A percentile compares a stretch with the other conserved stretches of the same genome.
Evolutionary conservation across 2,329 filamentous ascomycete genomes (phyloP).

Genomic region (Macroventuria anomochaeta): DNA sequence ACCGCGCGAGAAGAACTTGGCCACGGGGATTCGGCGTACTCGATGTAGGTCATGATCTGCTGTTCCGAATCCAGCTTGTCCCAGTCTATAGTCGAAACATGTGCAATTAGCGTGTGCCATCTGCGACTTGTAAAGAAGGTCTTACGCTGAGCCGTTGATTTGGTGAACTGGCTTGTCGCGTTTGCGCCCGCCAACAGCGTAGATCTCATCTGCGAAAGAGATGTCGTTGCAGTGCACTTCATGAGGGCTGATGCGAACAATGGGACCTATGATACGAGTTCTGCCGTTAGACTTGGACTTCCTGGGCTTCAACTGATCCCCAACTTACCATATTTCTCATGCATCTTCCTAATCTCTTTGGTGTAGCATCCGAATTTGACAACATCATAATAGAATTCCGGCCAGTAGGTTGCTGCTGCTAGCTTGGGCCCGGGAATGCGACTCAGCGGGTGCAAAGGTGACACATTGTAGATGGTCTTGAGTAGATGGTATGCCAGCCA

Average conservation of each 20-base stretch:
- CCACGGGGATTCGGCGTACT: slow-evolving; percentile 38
- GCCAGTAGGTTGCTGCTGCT: slow-evolving; percentile 44
- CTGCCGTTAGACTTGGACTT: not conserved
- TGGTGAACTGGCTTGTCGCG: slow-evolving; percentile 36
- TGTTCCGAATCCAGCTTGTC: slow-evolving; percentile 32
- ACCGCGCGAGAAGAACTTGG: slow-evolving; percentile 47
- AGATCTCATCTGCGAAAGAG: slow-evolving; percentile 39
- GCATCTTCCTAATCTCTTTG: slow-evolving; percentile 46
- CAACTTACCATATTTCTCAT: slow-evolving; percentile 43
- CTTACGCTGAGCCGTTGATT: slow-evolving; percentile 37
- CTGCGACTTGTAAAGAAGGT: not conserved
- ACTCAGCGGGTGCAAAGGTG: slow-evolving; percentile 37
- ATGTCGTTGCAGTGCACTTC: slow-evolving; percentile 44
- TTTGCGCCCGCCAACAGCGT: slow-evolving; percentile 34
- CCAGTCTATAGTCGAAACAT: slow-evolving; percentile 18
- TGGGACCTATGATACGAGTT: slow-evolving; percentile 30
- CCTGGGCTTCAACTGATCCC: not conserved
- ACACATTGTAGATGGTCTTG: slow-evolving; percentile 35
- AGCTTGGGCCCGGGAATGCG: slow-evolving; percentile 44
- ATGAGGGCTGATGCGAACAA: slow-evolving; percentile 44
- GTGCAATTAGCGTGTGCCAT: not conserved
- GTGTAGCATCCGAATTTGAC: slow-evolving; percentile 40
- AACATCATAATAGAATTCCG: slow-evolving; percentile 49
- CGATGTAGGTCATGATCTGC: slow-evolving; percentile 43
- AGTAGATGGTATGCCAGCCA: slow-evolving; percentile 25